Evolutionary conservation across 441 rosid genomes (phyloP).

Genomic region (Jatropha podagrica): DNA sequence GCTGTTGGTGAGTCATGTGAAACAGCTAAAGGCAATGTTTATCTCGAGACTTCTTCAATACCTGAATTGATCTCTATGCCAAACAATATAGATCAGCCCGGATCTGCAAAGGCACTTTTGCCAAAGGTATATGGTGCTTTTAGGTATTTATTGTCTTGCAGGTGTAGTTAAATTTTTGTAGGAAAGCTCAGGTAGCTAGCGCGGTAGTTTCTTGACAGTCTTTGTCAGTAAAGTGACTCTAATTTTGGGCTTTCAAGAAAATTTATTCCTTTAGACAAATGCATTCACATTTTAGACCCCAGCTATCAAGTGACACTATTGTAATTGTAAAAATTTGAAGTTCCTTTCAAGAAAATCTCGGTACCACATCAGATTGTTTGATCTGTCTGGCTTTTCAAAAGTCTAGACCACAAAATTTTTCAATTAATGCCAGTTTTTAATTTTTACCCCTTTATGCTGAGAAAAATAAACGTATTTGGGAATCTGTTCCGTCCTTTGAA

Average conservation of each 20-base stretch:
- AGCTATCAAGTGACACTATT: not conserved
- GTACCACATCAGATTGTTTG: not conserved
- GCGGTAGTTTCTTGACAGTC: not conserved
- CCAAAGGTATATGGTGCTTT: conserved; percentile 57
- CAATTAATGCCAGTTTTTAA: not conserved
- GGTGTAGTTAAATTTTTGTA: not conserved
- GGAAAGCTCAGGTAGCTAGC: conserved; percentile 1
- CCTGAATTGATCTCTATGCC: conserved; percentile 48
- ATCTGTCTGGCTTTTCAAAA: not conserved
- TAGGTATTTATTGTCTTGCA: not conserved
- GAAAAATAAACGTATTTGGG: not conserved
- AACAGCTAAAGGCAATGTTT: conserved; percentile 39
- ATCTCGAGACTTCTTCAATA: conserved; percentile 47
- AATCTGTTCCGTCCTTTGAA: not conserved
- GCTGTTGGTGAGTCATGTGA: conserved; percentile 26
- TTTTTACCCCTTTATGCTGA: not conserved
- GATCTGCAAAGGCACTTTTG: conserved; percentile 43
- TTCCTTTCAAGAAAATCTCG: not conserved
- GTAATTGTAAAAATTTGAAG: not conserved
- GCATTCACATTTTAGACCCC: not conserved
- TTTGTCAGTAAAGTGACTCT: not conserved
- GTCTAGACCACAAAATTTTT: not conserved
- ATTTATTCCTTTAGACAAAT: not conserved
- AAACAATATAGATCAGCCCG: conserved; percentile 39
- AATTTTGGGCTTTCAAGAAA: not conserved